These are phyloP conservation scores for Circinella minor DNA, from an alignment of 371 early-diverging fungal species.

Conservation along the genomic window DNA sequence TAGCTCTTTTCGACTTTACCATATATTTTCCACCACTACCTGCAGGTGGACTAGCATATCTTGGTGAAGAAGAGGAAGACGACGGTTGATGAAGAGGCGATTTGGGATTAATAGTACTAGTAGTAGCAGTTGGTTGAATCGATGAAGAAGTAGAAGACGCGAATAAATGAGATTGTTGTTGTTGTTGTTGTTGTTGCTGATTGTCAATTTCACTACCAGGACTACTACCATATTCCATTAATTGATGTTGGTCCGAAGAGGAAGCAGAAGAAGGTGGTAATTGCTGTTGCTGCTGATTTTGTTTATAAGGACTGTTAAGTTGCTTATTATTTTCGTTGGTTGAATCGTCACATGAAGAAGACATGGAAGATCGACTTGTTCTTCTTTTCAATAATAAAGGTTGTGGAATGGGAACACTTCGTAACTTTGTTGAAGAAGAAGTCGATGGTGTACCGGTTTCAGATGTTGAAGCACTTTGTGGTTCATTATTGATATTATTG, in stretches of 20 bases:
- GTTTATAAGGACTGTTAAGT: conserved; percentile 8
- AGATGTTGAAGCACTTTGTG: conserved; percentile 12
- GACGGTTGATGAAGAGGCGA: conserved; percentile 12
- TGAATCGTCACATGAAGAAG: conserved; percentile 26
- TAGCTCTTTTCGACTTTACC: conserved; percentile 39
- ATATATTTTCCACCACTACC: conserved; percentile 40
- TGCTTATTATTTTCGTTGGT: conserved; percentile 2
- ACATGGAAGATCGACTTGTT: conserved; percentile 35
- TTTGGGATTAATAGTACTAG: neutral
- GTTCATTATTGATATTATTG: neutral
- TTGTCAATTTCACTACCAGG: conserved; percentile 22
- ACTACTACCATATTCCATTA: conserved; percentile 27
- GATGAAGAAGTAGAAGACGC: conserved; percentile 3
- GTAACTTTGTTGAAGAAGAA: conserved; percentile 24
- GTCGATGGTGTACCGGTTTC: conserved; percentile 20
- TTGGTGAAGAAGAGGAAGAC: conserved; percentile 21
- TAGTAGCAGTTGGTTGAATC: neutral
- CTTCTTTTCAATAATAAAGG: conserved; percentile 31
- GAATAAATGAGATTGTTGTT: neutral
- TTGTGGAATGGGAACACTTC: conserved; percentile 38
- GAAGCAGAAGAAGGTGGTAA: conserved; percentile 11
- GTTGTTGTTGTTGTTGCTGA: neutral
- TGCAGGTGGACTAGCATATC: conserved; percentile 37
- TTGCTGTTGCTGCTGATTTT: conserved; percentile 3
- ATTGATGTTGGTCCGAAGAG: neutral